Percentiles rank a stretch among this genome's conserved stretches.
These are phyloP conservation scores for Ophiosphaerella herpotricha DNA, from an alignment of 2,329 filamentous ascomycete genomes.

Conservation along the genomic window DNA sequence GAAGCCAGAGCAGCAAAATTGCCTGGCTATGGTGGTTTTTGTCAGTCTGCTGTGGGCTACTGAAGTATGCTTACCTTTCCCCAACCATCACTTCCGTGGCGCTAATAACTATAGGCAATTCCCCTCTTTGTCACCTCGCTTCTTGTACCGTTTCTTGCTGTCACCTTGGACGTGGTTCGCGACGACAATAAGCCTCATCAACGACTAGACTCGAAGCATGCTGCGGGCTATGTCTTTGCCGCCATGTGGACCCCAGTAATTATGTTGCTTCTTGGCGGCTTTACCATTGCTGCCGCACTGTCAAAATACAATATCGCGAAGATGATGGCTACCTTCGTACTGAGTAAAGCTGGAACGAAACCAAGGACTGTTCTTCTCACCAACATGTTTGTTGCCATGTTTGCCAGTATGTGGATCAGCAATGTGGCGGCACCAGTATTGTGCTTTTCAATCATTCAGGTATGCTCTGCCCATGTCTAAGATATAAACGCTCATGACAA, in stretches of 20 bases:
- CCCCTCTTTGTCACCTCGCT: slow-evolving; percentile 96
- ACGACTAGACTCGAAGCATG: slow-evolving; percentile 77
- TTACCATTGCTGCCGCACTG: slow-evolving; percentile 90
- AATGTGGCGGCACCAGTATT: slow-evolving; percentile 96
- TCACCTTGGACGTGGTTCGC: slow-evolving; percentile 82
- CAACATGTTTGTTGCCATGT: slow-evolving; percentile 98
- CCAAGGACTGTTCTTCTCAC: slow-evolving; percentile 89
- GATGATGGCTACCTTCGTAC: slow-evolving; percentile 91
- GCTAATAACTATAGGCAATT: slow-evolving; percentile 68
- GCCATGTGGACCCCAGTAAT: slow-evolving; percentile 99
- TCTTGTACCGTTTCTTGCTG: slow-evolving; percentile 89
- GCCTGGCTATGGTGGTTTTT: slow-evolving; percentile 88
- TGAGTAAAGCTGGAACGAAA: slow-evolving; percentile 93
- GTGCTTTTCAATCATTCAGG: slow-evolving; percentile 97
- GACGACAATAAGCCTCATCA: slow-evolving; percentile 71
- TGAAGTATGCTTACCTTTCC: slow-evolving; percentile 62
- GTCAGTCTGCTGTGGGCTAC: slow-evolving; percentile 96
- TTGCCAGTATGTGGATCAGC: slow-evolving; percentile 98
- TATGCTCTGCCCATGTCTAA: slow-evolving; percentile 43
- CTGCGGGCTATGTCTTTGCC: slow-evolving; percentile 83
- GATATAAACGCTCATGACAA: slow-evolving; percentile 10
- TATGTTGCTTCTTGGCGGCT: slow-evolving; percentile 94
- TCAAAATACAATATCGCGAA: slow-evolving; percentile 99
- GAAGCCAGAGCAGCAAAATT: slow-evolving; percentile 90
- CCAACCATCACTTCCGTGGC: neutral